phyloP scores from a whole-genome alignment of 176 grass and related monocot genomes.

The barley (Hordeum vulgare) region MorexV3_pseudomolecules_assembly NC_058522.1:440251177-440251676 shows the following conservation, averaged over 20 bases:
- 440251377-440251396: neutral
- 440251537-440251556: neutral
- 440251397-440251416: neutral
- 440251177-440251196: neutral
- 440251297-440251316: neutral
- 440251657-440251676: slow-evolving; percentile 75
- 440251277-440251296: neutral
- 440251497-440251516: neutral
- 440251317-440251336: neutral
- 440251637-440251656: neutral
- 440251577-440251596: neutral
- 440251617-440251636: neutral
- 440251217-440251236: neutral
- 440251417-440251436: neutral
- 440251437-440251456: neutral
- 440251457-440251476: neutral
- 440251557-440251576: neutral
- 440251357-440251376: neutral
- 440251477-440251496: neutral
- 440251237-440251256: too few species aligned
- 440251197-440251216: neutral
- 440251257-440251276: neutral
- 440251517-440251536: neutral
- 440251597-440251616: neutral
- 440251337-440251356: neutral